Conservation (phyloP, 1,284 basidiomycete genomes). For the Cryptococcus sp. region DNA sequence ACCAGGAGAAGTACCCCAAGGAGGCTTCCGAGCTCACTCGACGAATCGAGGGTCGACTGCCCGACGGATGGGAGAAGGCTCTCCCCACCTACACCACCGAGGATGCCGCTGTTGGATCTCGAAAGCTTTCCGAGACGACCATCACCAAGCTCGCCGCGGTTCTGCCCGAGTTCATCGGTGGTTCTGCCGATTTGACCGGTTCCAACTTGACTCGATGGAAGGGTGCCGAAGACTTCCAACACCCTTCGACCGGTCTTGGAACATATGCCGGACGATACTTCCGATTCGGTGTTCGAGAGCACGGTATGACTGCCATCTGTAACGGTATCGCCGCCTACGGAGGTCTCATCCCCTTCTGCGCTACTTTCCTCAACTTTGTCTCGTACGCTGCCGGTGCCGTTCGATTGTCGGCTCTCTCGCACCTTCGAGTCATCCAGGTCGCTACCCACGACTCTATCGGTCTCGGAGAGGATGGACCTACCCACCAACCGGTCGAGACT, state of each 20-base stretch:
- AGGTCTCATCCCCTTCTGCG: conserved; percentile 72
- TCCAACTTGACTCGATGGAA: conserved; percentile 85
- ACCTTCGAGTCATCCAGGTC: conserved; percentile 66
- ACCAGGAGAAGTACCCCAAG: conserved; percentile 69
- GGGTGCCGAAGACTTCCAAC: conserved; percentile 80
- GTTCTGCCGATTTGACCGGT: conserved; percentile 87
- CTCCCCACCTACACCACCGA: conserved; percentile 70
- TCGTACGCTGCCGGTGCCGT: conserved; percentile 89
- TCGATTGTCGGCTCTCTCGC: conserved; percentile 80
- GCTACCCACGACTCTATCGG: conserved; percentile 87
- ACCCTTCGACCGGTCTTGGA: conserved; percentile 75
- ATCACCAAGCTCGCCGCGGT: conserved; percentile 67
- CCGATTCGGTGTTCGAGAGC: conserved; percentile 94
- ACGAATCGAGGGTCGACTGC: conserved; percentile 76
- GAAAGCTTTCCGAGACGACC: conserved; percentile 88
- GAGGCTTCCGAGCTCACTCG: conserved; percentile 82
- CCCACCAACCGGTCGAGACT: conserved; percentile 91
- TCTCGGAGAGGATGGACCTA: conserved; percentile 89
- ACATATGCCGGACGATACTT: conserved; percentile 83
- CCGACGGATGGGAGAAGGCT: conserved; percentile 76
- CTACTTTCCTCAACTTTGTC: conserved; percentile 92
- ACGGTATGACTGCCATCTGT: conserved; percentile 92
- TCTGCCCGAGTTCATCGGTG: conserved; percentile 80
- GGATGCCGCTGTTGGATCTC: conserved; percentile 80
- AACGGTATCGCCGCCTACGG: conserved; percentile 85